Evolutionary conservation across 129 eudicot species (phyloP).

Genomic region (Saussurea involucrata): DNA sequence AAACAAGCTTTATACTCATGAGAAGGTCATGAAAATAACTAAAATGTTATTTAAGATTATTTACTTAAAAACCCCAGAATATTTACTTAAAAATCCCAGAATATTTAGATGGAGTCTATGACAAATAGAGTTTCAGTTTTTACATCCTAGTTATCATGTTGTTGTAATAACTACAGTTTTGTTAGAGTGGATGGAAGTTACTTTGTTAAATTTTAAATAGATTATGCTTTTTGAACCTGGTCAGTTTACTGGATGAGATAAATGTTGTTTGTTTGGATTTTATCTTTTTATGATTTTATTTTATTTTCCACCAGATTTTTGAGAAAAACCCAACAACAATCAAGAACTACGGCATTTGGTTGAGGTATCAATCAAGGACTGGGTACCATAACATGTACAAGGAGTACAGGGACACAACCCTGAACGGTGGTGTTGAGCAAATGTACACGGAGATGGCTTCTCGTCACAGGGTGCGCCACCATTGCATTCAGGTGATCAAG

Average conservation of each 20-base stretch:
- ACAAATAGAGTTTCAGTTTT: background rate
- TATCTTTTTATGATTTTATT: background rate
- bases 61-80: too few relatives aligned
- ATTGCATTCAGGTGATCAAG: slow-evolving; percentile 89
- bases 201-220: background rate
- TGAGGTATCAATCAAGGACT: slow-evolving; percentile 86
- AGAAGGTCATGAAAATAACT: too few relatives aligned
- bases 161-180: background rate
- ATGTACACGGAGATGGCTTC: slow-evolving; percentile 99
- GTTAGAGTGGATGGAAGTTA: background rate
- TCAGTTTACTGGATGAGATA: background rate
- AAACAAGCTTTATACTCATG: too few relatives aligned
- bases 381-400: slow-evolving; percentile 98
- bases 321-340: slow-evolving; percentile 86
- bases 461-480: slow-evolving; percentile 84
- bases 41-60: too few relatives aligned
- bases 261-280: background rate
- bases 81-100: too few relatives aligned
- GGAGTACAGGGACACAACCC: slow-evolving; percentile 88
- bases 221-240: background rate
- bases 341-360: slow-evolving; percentile 93
- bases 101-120: background rate
- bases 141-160: background rate
- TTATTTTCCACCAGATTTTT: slow-evolving; percentile 43
- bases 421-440: slow-evolving; percentile 78